Evolutionary conservation across 139 green algal species (phyloP), one percentile per base, ranked within the genome.

Genomic region (Coelastrella sp.): DNA sequence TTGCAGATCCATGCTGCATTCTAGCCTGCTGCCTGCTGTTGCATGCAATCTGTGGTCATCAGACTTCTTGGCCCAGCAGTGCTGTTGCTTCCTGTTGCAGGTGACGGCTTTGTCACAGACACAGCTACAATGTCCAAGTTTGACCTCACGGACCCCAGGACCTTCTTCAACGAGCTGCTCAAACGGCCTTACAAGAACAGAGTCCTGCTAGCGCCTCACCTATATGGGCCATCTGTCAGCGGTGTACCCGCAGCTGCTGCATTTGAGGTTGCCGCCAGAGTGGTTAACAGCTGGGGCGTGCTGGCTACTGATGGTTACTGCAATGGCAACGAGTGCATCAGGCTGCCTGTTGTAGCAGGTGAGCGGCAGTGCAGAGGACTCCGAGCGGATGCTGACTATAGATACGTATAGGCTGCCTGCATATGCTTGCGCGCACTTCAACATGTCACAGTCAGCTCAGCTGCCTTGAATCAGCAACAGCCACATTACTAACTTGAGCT

Each of bases 31-130:
- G n/a, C n/a, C n/a, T n/a, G n/a, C n/a, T n/a, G n/a, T n/a, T n/a
- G n/a, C n/a, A n/a, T n/a, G n/a, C n/a, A n/a, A n/a, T n/a, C n/a
- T n/a, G n/a, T n/a, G n/a, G n/a, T n/a, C n/a, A n/a, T n/a, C n/a
- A n/a, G n/a, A n/a, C n/a, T n/a, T n/a, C n/a, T n/a, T n/a, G n/a
- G n/a, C n/a, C n/a, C n/a, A n/a, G n/a, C n/a, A n/a, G n/a, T 10
- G 10, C 61, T 68, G 61, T 68, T 68, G 61, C 10, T 68, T 7
- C 61, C 61, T 68, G 4, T n/a, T 81, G 32, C 66, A 86, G 78
- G 87, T 86, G 78, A 88, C 47, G 80, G 88, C 56, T 88, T 89
- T 84, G 80, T 88, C n/a, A 56, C n/a, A 4, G 71, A 91, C 16
- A 5, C 22, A 4, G 88, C 71, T 57, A 76, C 54, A 59, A 88